Conservation (phyloP, 352 stramenopile species). For the Phytophthora foliorum region DNA sequence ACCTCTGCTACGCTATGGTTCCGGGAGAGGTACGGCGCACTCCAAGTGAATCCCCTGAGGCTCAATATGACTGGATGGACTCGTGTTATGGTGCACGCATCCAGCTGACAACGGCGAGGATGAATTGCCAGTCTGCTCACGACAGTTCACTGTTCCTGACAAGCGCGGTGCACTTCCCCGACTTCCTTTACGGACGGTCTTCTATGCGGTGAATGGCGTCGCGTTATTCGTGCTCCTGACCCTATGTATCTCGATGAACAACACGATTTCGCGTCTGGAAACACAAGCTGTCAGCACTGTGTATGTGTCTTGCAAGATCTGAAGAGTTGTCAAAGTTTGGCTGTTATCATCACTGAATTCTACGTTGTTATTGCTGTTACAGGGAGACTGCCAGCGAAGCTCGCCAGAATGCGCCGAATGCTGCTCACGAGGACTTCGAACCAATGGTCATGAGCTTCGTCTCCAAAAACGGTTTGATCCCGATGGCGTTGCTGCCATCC, state of each 20-base stretch:
- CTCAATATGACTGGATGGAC: too few species aligned
- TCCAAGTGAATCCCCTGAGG: not conserved
- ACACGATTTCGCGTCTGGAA: slow-evolving; percentile 68
- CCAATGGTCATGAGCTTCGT: slow-evolving; percentile 16
- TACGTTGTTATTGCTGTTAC: not conserved
- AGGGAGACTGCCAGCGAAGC: slow-evolving; percentile 29
- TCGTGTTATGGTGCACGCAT: slow-evolving; percentile 4
- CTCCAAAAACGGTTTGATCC: slow-evolving; percentile 53
- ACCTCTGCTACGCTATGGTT: slow-evolving; percentile 72
- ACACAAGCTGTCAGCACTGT: slow-evolving; percentile 17
- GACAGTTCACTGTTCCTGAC: slow-evolving; percentile 7
- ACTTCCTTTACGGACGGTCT: slow-evolving; percentile 47
- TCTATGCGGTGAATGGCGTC: slow-evolving; percentile 70
- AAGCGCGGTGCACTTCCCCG: slow-evolving; percentile 1
- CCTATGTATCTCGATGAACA: slow-evolving; percentile 81
- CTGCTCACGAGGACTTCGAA: slow-evolving; percentile 15
- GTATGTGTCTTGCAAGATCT: slow-evolving; percentile 8
- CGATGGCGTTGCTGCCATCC: slow-evolving; percentile 76
- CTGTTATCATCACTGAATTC: not conserved
- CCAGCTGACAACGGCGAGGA: slow-evolving; percentile 18
- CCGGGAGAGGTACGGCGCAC: slow-evolving; percentile 37
- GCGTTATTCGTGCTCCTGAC: slow-evolving; percentile 64
- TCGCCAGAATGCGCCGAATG: slow-evolving; percentile 22
- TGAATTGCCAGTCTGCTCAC: slow-evolving; percentile 22
- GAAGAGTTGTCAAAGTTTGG: not conserved